Evolutionary conservation across 805 yeast genomes (phyloP), one percentile per base, ranked within the genome.

Genomic region (Candida gorgasii): DNA sequence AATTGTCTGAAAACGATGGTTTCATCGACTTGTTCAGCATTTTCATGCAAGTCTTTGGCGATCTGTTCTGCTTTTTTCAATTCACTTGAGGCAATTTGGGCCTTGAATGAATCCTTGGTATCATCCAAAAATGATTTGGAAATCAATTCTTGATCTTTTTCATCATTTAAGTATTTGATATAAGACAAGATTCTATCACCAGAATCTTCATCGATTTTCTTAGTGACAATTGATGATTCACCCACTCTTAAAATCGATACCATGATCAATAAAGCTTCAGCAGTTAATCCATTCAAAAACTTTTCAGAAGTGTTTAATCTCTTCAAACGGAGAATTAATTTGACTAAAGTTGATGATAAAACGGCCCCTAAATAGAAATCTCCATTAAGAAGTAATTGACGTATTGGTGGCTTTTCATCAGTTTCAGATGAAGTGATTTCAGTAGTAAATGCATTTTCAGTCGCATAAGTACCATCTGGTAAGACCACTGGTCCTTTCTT

Each of bases 381-480:
- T 46, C 98, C 97, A 42, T 78, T 82, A 45, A 90, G 68, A 40
- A 95, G 79, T 37, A 89, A 79, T 45, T 82, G 79, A 57, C 99
- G 84, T 53, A 95, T 70, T 35, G 95, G 88, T 20, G 90, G 88
- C 51, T 73, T 75, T 16, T 55, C 51, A 12, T 63, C 61, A n/a
- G 74, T 69, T 3, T 58, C 63, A 7, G 53, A 49, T 15, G 56
- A 55, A 23, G 67, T 67, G 2, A 79, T 65, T 30, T 69, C 71
- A 4, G 80, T 67, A 12, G 85, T 85, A 44, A 84, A 67, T 0
- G 96, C 93, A 49, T 81, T 80, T 66, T 93, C 99, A 31, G 97
- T 87, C 20, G 99, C 99, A 65, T 93, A 93, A 0, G 99, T 93
- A 54, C 99, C 99, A 68, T 93, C 99, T n/a, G 99, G 96, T 51